Evolutionary conservation across 106 monocot genomes (phyloP).

Genomic region (Xerophyta viscosa): DNA sequence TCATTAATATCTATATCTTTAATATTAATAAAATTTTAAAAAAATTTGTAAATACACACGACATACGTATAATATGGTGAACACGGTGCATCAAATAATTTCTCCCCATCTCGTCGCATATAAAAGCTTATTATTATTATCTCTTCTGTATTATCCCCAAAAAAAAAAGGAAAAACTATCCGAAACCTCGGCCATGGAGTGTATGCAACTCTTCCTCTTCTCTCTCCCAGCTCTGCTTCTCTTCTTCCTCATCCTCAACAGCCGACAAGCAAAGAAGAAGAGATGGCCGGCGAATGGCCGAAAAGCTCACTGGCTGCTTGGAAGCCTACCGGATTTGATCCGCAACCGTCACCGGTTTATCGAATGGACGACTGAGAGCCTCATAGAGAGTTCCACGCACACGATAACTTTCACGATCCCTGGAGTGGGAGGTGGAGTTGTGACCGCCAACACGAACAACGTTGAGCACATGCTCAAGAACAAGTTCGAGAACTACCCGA

Average conservation of each 20-base stretch:
- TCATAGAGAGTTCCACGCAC: slow-evolving; percentile 15
- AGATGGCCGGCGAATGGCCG: neutral
- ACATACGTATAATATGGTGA: too few species aligned
- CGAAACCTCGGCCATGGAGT: too few species aligned
- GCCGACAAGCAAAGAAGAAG: neutral
- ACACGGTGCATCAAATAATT: too few species aligned
- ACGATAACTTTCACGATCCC: slow-evolving; percentile 11
- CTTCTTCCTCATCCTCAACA: slow-evolving; percentile 1
- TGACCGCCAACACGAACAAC: neutral
- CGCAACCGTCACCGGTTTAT: slow-evolving; percentile 29
- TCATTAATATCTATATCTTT: too few species aligned
- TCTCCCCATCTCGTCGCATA: too few species aligned
- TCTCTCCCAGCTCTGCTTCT: neutral
- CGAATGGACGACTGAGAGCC: slow-evolving; percentile 28
- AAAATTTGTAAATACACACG: too few species aligned
- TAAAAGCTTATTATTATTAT: too few species aligned
- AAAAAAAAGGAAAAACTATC: too few species aligned
- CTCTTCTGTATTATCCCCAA: too few species aligned
- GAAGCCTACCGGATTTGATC: slow-evolving; percentile 33
- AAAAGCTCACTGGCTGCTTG: slow-evolving; percentile 28
- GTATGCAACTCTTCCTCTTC: neutral
- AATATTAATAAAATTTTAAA: too few species aligned
- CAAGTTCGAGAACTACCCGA: slow-evolving; percentile 8
- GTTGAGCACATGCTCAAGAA: slow-evolving; percentile 5
- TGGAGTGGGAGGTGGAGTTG: neutral